Base-by-base conservation (phyloP, 2,329 filamentous ascomycete genomes). In the Verticillium nonalfalfae region DNA sequence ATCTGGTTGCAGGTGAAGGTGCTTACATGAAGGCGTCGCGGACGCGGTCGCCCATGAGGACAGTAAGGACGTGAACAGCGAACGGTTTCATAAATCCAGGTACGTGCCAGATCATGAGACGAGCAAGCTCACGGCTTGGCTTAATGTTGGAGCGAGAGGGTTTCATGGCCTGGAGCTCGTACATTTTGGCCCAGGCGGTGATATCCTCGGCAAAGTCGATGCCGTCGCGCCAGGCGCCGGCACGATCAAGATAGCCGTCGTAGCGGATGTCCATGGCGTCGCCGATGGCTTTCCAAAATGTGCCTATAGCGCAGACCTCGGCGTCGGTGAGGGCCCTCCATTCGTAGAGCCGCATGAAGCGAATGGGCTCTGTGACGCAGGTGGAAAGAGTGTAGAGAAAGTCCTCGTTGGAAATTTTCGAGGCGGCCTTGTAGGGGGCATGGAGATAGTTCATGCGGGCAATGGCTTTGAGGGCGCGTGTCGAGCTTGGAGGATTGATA, bases 251-350 rank as follows among this genome's bases (percentile, higher is more conserved):
- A 14, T 73, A 68, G 1, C 73, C 73, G 31, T 71, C 70, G 66
- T 83, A 85, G 57, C 78, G 71, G 63, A 93, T 89, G 0, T 79
- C 81, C 84, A 93, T 89, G 59, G 84, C 83, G 66, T 91, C 86
- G 14, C 89, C 90, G 15, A 91, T 74, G 59, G 80, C 79, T 72
- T 90, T 90, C 89, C 89, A 93, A 68, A 90, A 85, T 0, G 84
- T 86, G 15, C 84, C 86, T 35, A 88, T 73, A 0, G 88, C 89
- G 64, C 87, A 90, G 10, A 78, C 72, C 72, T 93, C 90, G 73
- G 93, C 78, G 0, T 88, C 83, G 15, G 81, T 88, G 26, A 91
- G 71, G 4, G 75, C 45, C 1, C 90, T 83, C 90, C 90, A 94
- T 70, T 94, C 91, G 67, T 86, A 90, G 6, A 75, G 75, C 5